Evolutionary conservation across 768 basidiomycete species (phyloP), one percentile per base, ranked within the genome.

Genomic region (Cyathus striatus): DNA sequence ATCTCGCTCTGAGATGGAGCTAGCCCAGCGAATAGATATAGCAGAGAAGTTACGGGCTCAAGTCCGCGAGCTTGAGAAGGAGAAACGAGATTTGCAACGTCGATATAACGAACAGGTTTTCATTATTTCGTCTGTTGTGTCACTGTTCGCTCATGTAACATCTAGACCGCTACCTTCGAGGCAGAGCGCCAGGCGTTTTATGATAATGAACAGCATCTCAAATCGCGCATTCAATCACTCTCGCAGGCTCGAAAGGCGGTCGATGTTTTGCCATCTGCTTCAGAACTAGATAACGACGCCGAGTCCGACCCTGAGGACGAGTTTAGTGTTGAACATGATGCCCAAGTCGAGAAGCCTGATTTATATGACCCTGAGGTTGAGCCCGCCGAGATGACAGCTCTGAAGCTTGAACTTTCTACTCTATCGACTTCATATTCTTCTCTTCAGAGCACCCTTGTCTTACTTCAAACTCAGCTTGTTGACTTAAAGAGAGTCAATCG

Each of bases 191-290:
- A 93, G 59, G 77, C 90, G 13, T 88, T 92, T 62, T 91, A 91
- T 56, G 91, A 94, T 63, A 91, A 90, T 55, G 91, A 95, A 55
- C 87, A 93, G 58, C 90, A 92, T 61, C 81, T 93, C 50, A 92
- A 91, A 63, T 86, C 87, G 35, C 87, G 90, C 46, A 91, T 94
- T 40, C 83, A 87, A 56, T 86, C 85, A 6, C 77, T 92, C 27
- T 69, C 76, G 5, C 79, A 88, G 48, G 72, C 77, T 34, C 78
- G 81, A 46, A 86, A 75, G 57, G 75, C 78, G 40, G 60, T 64
- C 6, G 73, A 77, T 44, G 59, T 62, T 5, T 52, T 61, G 14
- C 52, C 64, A 32, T 49, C 66, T 24, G 50, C 57, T 26, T 60
- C 60, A 30, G 58, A 66, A 24, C 60, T 58, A 7, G 69, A 74